These are phyloP conservation scores for Plectosphaerella sp. DNA, from an alignment of 2,329 filamentous ascomycete genomes.

Conservation along the genomic window DNA sequence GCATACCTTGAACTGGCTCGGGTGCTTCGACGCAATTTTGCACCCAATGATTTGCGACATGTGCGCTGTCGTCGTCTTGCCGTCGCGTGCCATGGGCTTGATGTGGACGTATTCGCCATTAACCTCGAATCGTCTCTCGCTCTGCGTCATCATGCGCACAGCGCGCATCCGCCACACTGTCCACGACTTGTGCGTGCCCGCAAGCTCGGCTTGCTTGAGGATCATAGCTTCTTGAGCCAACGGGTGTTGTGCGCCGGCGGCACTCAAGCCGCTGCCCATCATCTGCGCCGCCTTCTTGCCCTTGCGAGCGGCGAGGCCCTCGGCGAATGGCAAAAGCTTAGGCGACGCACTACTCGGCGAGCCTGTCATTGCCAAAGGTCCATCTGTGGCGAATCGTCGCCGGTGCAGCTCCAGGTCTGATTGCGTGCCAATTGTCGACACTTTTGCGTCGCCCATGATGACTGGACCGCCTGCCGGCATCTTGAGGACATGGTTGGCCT, in stretches of 20 bases:
- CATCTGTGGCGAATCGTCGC: conserved; percentile 71
- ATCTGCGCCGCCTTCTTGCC: conserved; percentile 47
- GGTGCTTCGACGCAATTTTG: conserved; percentile 75
- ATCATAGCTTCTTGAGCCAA: conserved; percentile 60
- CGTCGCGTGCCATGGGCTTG: conserved; percentile 61
- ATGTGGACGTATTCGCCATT: conserved; percentile 87
- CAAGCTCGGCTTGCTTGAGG: conserved; percentile 52
- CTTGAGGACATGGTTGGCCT: conserved; percentile 74
- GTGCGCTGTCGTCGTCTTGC: conserved; percentile 76
- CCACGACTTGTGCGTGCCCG: conserved; percentile 67
- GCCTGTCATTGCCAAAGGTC: conserved; percentile 62
- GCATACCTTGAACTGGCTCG: conserved; percentile 71
- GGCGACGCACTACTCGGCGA: conserved; percentile 68
- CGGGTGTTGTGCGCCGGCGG: conserved; percentile 41
- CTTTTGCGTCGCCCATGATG: conserved; percentile 71
- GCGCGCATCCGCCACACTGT: conserved; percentile 78
- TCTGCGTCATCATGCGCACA: conserved; percentile 73
- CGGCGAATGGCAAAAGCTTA: conserved; percentile 53
- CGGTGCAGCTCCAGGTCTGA: conserved; percentile 72
- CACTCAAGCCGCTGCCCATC: conserved; percentile 28
- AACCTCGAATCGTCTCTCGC: conserved; percentile 72
- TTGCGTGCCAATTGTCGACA: conserved; percentile 72
- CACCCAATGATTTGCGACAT: conserved; percentile 79
- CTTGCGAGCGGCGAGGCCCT: conserved; percentile 36
- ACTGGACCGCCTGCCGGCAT: conserved; percentile 70